Evolutionary conservation across 1,139 yeast species (phyloP), one percentile per base, ranked within the genome.

Genomic region (Zhuliangozyma parablackwelliae): DNA sequence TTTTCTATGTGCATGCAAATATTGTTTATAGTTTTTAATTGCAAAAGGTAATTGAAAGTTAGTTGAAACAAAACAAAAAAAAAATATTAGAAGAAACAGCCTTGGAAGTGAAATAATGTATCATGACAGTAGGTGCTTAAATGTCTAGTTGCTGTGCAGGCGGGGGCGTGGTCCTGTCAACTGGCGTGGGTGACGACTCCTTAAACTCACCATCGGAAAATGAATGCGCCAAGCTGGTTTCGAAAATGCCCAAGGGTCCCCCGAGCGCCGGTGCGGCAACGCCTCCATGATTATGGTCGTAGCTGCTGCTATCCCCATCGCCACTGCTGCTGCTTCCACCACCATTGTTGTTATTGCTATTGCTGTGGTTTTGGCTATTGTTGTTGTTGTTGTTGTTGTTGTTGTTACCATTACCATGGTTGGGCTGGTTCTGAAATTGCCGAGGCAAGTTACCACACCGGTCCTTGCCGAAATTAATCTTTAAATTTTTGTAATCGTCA

Each of bases 401-500:
- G 6, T 9, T 3, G 20, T 29, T 20, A 31, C 25, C 25, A 26
- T 29, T 37, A 21, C 9, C 40, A 34, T 51, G 51, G 30, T 47
- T 48, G 30, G 13, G 26, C 21, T 63, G 66, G 40, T 52, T 55
- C 49, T 65, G 71, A 44, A 67, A 67, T 49, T 67, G 72, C 50
- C 81, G 73, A 42, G 89, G 89, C 45, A 82, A 74, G 56, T 88
- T 87, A 24, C 95, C 97, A 62, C 97, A 92, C 53, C 96, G 74
- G 60, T 90, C 97, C 60, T 85, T 85, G 42, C 97, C 96, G 56
- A 86, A 89, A 51, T 77, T 83, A 31, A 87, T 80, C 51, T 83
- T 84, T 44, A 83, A 78, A 38, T 69, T 69, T 24, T 72, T 65
- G 64, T 86, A 82, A 39, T 72, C 74, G 12, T 74, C 58, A 45